These are phyloP conservation scores for Phialophora chinensis DNA, from an alignment of 2,329 filamentous ascomycete genomes.

Conservation along the genomic window DNA sequence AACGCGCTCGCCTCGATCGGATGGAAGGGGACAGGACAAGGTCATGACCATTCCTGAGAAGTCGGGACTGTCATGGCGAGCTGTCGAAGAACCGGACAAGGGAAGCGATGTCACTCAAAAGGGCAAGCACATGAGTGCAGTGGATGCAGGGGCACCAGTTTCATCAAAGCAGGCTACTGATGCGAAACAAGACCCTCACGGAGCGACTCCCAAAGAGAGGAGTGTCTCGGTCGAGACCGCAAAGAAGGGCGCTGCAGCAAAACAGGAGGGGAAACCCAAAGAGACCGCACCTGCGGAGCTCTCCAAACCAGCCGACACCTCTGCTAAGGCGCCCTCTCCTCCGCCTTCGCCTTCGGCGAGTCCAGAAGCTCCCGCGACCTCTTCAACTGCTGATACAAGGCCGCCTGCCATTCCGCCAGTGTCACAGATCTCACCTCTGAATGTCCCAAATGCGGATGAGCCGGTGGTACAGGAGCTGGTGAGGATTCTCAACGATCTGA, in stretches of 20 bases:
- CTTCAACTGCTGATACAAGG: constrained; percentile 41
- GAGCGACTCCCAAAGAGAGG: constrained; percentile 41
- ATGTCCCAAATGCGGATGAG: constrained; percentile 76
- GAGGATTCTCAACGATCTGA: constrained; percentile 94
- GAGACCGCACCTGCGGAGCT: constrained; percentile 35
- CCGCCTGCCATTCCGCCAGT: constrained; percentile 54
- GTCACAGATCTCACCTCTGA: constrained; percentile 76
- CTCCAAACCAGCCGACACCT: constrained; percentile 4
- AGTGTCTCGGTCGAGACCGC: constrained; percentile 45
- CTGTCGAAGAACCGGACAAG: constrained; percentile 66
- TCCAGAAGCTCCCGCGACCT: constrained; percentile 39
- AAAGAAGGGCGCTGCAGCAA: constrained; percentile 40
- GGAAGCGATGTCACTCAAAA: constrained; percentile 64
- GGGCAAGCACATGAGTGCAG: constrained; percentile 56
- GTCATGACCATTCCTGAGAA: constrained; percentile 83
- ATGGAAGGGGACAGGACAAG: constrained; percentile 63
- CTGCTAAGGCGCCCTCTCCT: constrained; percentile 35
- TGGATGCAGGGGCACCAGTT: constrained; percentile 39
- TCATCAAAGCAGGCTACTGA: constrained; percentile 25
- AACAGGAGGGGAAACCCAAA: constrained; percentile 39
- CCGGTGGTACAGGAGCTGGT: constrained; percentile 91
- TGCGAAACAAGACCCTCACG: constrained; percentile 26
- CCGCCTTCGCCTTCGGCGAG: constrained; percentile 52
- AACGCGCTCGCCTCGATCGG: constrained; percentile 54
- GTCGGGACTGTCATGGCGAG: constrained; percentile 82